Evolutionary conservation across 176 grass and related monocot genomes (phyloP), one percentile per base, ranked within the genome.

Genomic region (Ananas comosus): DNA sequence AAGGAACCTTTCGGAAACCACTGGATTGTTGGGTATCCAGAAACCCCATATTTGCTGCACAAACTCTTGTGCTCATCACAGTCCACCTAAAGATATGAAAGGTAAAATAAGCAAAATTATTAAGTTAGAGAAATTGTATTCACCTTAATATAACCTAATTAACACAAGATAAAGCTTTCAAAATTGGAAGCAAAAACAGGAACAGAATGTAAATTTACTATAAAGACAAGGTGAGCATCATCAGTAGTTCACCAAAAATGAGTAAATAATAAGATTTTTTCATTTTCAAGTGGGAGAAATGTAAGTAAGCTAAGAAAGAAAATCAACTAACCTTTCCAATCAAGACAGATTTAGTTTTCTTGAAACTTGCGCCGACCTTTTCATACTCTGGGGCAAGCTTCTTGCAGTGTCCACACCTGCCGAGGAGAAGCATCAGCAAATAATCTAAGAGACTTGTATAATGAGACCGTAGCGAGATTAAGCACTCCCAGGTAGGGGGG

Each of bases 331-430:
- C 89, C 89, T 93, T 97, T 54, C 86, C 94, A 19, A 97, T 97
- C 53, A 97, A 79, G 19, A 97, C 80, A 53, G 89, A 85, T 82
- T 97, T 97, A 70, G 86, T 77, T 75, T 92, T 97, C 69, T 92
- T 97, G 73, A 97, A 97, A 73, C 89, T 97, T 72, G 78, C 83
- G 9, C 84, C 82, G 13, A 97, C 86, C 70, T 97, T 87, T 78
- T 93, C 94, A 72, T 97, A 97, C 70, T 97, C 89, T 14, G 94
- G 94, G 21, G 94, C 94, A 85, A 97, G 94, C 57, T 97, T 97
- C 86, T 97, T 97, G 80, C 94, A 97, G 69, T 97, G 94, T 2
- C 94, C 94, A 13, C 94, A 97, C 94, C 94, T 97, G 79, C 49
- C 69, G 73, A 54, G 10, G 72, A 56, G 13, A 65, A 51, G 25